Evolutionary conservation across 148 eudicot genomes (phyloP).

Genomic region (Vaccinium vitisidaea): DNA sequence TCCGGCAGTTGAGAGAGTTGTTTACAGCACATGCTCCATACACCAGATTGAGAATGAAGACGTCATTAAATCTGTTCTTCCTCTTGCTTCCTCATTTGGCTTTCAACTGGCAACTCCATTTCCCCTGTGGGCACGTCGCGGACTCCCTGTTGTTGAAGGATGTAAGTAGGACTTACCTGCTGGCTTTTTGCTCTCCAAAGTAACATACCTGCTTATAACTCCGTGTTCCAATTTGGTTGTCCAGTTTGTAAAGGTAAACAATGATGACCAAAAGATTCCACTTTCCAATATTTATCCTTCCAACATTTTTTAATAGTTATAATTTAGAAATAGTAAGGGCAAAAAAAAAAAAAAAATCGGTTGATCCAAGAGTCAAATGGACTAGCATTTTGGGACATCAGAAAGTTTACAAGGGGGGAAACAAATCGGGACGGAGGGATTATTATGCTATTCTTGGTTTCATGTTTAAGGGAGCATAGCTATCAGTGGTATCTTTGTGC

Average conservation of each 20-base stretch:
- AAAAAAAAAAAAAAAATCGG: no score
- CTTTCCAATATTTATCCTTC: no score
- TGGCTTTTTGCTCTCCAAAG: neutral
- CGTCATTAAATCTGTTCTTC: slow-evolving; percentile 69
- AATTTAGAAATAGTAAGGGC: no score
- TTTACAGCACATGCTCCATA: slow-evolving; percentile 93
- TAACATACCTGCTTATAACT: neutral
- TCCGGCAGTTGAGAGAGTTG: slow-evolving; percentile 90
- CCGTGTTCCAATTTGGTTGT: no score
- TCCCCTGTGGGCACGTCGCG: slow-evolving; percentile 90
- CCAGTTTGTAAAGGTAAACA: no score
- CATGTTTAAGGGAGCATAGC: neutral
- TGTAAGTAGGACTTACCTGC: slow-evolving; percentile 48
- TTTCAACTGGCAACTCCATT: slow-evolving; percentile 74
- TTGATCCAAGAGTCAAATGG: no score
- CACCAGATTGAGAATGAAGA: slow-evolving; percentile 96
- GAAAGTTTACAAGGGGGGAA: no score
- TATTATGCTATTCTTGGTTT: neutral
- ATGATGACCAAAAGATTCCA: no score
- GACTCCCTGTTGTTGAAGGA: slow-evolving; percentile 80
- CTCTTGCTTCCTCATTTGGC: slow-evolving; percentile 59
- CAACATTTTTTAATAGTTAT: no score
- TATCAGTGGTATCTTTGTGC: neutral
- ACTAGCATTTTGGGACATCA: no score
- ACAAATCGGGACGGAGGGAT: neutral